These are phyloP conservation scores for Hypholoma sublateritium DNA, from an alignment of 768 basidiomycete genomes.

Conservation along the genomic window DNA sequence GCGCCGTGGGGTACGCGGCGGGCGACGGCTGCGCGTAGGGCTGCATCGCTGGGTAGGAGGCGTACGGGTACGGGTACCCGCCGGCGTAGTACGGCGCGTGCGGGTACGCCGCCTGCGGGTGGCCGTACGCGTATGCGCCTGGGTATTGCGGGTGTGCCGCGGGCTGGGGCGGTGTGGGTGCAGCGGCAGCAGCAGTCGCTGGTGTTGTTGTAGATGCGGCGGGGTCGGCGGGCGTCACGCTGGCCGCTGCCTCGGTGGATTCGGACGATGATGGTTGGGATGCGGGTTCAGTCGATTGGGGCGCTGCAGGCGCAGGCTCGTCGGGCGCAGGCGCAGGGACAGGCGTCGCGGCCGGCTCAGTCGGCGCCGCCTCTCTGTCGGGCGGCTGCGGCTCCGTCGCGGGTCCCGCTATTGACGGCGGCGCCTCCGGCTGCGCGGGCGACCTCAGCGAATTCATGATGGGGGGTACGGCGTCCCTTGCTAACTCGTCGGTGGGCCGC, in stretches of 20 bases:
- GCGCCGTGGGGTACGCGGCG: slow-evolving; percentile 20
- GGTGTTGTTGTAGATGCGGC: too few relatives aligned
- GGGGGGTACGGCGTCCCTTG: slow-evolving; percentile 16
- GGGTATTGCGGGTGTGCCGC: slow-evolving; percentile 35
- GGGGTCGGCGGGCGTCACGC: too few relatives aligned
- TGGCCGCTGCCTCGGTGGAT: background rate
- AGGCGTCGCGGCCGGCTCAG: slow-evolving; percentile 12
- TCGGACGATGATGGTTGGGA: background rate
- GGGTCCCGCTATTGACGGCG: slow-evolving; percentile 12
- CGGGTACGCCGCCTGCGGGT: slow-evolving; percentile 55
- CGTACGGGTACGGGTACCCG: slow-evolving; percentile 44
- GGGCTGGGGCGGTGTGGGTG: slow-evolving; percentile 14
- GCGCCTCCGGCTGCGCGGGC: slow-evolving; percentile 1
- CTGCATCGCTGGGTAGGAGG: slow-evolving; percentile 40
- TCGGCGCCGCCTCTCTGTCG: slow-evolving; percentile 16
- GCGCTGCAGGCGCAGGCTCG: background rate
- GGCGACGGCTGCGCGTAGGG: slow-evolving; percentile 35
- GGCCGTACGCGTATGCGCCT: slow-evolving; percentile 53
- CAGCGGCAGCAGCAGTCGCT: slow-evolving; percentile 11
- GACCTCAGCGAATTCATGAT: slow-evolving; percentile 28
- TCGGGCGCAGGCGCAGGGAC: background rate
- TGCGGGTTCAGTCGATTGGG: background rate
- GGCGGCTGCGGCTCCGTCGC: slow-evolving; percentile 21
- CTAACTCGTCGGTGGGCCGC: slow-evolving; percentile 13
- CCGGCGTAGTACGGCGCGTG: slow-evolving; percentile 66